Conservation (phyloP, 108 stramenopile species). For the Parmales sp. region DNA sequence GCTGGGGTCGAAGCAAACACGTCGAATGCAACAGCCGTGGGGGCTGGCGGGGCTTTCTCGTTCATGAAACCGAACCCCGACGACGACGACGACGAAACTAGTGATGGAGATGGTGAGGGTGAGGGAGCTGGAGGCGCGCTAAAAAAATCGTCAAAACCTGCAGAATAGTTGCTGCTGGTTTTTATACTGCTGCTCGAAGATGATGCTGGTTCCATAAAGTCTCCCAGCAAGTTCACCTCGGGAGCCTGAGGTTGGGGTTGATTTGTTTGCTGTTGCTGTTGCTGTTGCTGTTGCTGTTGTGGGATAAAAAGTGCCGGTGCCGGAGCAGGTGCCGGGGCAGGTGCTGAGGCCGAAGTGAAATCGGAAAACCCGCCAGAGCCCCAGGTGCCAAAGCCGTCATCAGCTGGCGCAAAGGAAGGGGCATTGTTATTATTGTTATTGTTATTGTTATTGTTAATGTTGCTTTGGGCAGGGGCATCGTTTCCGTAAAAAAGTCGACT, state of each 20-base stretch:
- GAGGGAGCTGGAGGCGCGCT: neutral
- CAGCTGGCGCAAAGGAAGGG: neutral
- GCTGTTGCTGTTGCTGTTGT: neutral
- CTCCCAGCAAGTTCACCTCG: too few species aligned
- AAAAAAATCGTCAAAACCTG: neutral
- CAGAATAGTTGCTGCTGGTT: too few species aligned
- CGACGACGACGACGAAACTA: neutral
- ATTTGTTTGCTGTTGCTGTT: neutral
- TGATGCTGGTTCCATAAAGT: neutral
- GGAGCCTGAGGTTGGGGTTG: neutral
- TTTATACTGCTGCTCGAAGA: neutral
- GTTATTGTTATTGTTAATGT: neutral
- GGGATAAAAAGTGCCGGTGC: neutral
- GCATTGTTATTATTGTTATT: neutral
- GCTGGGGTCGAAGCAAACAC: too few species aligned
- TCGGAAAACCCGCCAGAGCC: conserved; percentile 2
- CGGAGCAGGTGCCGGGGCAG: conserved; percentile 3
- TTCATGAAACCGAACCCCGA: neutral
- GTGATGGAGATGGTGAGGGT: neutral
- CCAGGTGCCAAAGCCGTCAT: neutral
- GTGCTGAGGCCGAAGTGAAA: conserved; percentile 9
- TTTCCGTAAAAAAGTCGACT: conserved; percentile 54
- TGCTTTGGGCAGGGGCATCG: neutral
- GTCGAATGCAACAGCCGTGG: neutral
- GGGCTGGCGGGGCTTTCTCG: neutral